phyloP scores from a whole-genome alignment of 192 early-diverging fungal genomes.

The Martensiomyces pterosporus region DNA sequence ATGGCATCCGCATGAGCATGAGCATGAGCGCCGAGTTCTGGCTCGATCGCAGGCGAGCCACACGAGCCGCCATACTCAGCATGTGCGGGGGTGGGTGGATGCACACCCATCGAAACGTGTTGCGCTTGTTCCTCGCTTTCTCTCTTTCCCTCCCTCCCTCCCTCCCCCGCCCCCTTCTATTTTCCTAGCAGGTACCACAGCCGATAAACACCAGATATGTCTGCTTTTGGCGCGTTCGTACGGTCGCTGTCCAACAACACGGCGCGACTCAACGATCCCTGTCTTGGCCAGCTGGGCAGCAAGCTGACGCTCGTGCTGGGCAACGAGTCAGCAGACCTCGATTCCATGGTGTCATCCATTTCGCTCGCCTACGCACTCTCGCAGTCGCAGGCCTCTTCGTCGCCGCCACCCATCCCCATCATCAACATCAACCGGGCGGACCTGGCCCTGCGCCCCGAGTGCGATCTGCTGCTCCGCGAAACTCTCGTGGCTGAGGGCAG shows the following conservation, averaged over 20 bases:
- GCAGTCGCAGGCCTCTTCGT: too few species aligned
- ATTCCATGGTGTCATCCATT: constrained; percentile 48
- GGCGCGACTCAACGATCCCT: constrained; percentile 6
- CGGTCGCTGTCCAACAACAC: constrained; percentile 26
- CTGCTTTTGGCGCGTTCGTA: constrained; percentile 23
- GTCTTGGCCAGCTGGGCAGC: background rate
- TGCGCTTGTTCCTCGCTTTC: too few species aligned
- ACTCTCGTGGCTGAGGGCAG: constrained; percentile 9
- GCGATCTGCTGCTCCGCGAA: constrained; percentile 12
- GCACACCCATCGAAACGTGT: too few species aligned
- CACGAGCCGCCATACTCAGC: too few species aligned
- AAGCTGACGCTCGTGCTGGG: constrained; percentile 41
- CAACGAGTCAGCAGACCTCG: constrained; percentile 51
- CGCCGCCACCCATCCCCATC: constrained; percentile 33
- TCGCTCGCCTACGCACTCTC: constrained; percentile 35
- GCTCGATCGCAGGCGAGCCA: too few species aligned
- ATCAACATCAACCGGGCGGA: constrained; percentile 35
- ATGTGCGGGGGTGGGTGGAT: too few species aligned
- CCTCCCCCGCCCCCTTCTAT: too few species aligned
- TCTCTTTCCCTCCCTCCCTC: too few species aligned
- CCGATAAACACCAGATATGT: too few species aligned
- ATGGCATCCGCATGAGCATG: too few species aligned
- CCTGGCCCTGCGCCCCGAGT: constrained; percentile 38
- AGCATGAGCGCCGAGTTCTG: too few species aligned
- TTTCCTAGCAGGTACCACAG: background rate